phyloP scores from a whole-genome alignment of 1,139 yeast genomes.

The Torulaspora globosa region DNA sequence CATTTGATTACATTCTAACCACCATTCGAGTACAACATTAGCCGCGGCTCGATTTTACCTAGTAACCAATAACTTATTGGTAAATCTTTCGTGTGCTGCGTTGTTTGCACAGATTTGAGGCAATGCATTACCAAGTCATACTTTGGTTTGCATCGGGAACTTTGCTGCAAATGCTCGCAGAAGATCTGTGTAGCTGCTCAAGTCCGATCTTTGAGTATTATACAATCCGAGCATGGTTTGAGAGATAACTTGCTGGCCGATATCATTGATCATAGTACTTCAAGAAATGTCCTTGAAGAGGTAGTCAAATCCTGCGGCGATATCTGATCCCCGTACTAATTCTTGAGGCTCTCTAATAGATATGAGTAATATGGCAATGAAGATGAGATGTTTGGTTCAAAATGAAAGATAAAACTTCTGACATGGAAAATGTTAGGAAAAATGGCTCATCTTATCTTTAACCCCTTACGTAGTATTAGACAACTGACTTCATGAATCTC shows the following conservation, averaged over 20 bases:
- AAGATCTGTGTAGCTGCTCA: conserved; percentile 33
- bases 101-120: conserved; percentile 29
- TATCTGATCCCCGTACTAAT: conserved; percentile 23
- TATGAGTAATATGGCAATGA: conserved; percentile 33
- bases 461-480: conserved; percentile 32
- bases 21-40: conserved; percentile 35
- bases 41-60: conserved; percentile 37
- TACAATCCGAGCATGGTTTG: conserved; percentile 33
- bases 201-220: conserved; percentile 35
- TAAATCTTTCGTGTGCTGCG: conserved; percentile 28
- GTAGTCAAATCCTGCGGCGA: conserved; percentile 30
- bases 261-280: conserved; percentile 22
- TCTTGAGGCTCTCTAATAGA: conserved; percentile 28
- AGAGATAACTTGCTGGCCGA: conserved; percentile 29
- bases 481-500: conserved; percentile 33
- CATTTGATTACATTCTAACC: conserved; percentile 34
- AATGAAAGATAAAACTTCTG: conserved; percentile 30
- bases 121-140: conserved; percentile 28
- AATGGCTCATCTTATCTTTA: conserved; percentile 31
- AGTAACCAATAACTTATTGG: conserved; percentile 32
- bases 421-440: conserved; percentile 30
- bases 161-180: conserved; percentile 34
- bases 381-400: conserved; percentile 23
- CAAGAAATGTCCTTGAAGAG: conserved; percentile 29
- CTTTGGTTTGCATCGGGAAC: conserved; percentile 31